Percentiles rank a stretch among this genome's conserved stretches.
Conservation (phyloP, 2,329 filamentous ascomycete species). For the Hirsutella minnesotensis region DNA sequence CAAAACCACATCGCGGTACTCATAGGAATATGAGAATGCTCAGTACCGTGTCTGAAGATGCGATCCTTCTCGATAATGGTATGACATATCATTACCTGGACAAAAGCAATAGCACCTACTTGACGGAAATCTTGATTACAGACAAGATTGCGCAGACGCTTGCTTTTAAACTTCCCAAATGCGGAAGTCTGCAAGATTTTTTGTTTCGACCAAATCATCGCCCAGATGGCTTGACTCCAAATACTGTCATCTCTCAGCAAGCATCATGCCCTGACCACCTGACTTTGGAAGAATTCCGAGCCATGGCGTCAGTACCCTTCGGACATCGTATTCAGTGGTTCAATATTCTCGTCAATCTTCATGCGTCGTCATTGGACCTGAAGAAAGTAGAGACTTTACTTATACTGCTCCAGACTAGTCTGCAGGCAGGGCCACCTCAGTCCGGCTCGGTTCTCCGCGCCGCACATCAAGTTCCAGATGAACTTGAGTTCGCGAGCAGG, state of each 20-base stretch:
- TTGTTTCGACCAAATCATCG: neutral
- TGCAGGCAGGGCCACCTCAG: neutral
- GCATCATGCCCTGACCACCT: neutral
- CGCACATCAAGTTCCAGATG: neutral
- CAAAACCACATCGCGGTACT: too few species aligned
- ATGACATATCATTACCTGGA: neutral
- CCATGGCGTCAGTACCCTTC: neutral
- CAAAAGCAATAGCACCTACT: neutral
- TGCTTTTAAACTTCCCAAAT: neutral
- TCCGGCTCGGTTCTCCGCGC: neutral
- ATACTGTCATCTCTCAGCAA: neutral
- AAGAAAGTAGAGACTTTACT: neutral
- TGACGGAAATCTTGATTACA: neutral
- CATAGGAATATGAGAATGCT: too few species aligned
- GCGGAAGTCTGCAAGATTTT: neutral
- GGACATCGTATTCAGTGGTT: neutral
- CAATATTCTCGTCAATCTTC: neutral
- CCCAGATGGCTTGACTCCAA: neutral
- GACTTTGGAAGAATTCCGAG: neutral
- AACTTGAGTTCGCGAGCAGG: neutral
- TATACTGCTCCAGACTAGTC: neutral
- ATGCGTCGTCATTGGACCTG: neutral
- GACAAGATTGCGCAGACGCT: neutral
- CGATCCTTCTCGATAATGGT: too few species aligned
- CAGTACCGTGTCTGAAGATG: too few species aligned